A percentile compares a stretch with the other conserved stretches of the same genome.
Evolutionary conservation across 2,329 filamentous ascomycete species (phyloP).

Genomic region (Emmonsiellopsis sp.): DNA sequence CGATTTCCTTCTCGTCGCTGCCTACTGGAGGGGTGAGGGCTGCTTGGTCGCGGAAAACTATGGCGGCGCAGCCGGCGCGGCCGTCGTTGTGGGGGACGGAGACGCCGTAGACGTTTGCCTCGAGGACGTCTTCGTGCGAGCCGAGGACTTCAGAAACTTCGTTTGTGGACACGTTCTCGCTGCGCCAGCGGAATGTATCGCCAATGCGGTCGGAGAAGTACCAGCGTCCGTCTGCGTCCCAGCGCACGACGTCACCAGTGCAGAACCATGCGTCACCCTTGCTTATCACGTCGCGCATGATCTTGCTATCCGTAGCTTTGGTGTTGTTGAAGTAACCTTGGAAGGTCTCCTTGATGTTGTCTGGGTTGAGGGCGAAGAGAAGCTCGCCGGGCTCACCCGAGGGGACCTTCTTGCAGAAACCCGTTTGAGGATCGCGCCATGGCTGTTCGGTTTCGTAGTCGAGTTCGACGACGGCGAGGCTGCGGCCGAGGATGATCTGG

Average conservation of each 20-base stretch:
- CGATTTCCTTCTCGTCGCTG: background rate
- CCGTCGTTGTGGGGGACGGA: constrained; percentile 72
- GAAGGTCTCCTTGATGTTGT: constrained; percentile 55
- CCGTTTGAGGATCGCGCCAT: constrained; percentile 56
- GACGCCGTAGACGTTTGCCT: constrained; percentile 84
- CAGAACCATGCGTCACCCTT: constrained; percentile 77
- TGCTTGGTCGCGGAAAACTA: constrained; percentile 45
- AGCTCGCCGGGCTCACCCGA: constrained; percentile 64
- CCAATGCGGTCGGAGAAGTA: constrained; percentile 65
- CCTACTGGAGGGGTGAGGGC: constrained; percentile 19
- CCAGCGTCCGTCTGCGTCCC: constrained; percentile 59
- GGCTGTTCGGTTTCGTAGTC: constrained; percentile 64
- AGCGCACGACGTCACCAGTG: constrained; percentile 70
- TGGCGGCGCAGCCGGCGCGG: constrained; percentile 68
- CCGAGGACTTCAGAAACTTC: constrained; percentile 73
- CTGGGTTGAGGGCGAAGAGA: constrained; percentile 58
- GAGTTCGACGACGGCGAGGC: constrained; percentile 54
- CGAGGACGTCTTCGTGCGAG: constrained; percentile 54
- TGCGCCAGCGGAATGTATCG: constrained; percentile 53
- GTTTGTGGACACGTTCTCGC: constrained; percentile 71
- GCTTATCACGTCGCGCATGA: constrained; percentile 61
- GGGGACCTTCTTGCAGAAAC: constrained; percentile 53
- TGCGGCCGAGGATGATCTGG: constrained; percentile 42
- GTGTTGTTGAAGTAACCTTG: constrained; percentile 74
- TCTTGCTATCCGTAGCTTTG: constrained; percentile 61